Percentiles rank a stretch among this genome's conserved stretches.
phyloP scores from a whole-genome alignment of 148 eudicot genomes.

The Amaranthus palmeri region DNA sequence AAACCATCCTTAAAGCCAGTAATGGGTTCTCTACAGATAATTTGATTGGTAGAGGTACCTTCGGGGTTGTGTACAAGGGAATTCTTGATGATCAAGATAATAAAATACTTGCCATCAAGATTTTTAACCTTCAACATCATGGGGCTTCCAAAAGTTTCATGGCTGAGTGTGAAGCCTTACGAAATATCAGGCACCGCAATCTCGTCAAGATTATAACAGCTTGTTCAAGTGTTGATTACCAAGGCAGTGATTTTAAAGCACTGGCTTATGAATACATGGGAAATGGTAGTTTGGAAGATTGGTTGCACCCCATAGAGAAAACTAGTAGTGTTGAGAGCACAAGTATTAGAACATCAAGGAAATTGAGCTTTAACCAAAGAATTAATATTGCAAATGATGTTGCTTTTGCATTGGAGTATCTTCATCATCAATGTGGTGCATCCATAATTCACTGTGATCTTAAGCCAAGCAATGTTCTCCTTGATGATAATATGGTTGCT shows the following conservation, averaged over 20 bases:
- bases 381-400: constrained; percentile 27
- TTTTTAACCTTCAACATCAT: constrained; percentile 11
- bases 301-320: constrained; percentile 5
- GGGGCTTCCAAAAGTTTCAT: constrained; percentile 17
- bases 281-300: constrained; percentile 12
- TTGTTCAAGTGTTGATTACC: constrained; percentile 15
- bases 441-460: constrained; percentile 34
- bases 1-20: constrained; percentile 20
- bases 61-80: constrained; percentile 28
- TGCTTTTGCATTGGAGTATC: constrained; percentile 36
- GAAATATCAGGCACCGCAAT: constrained; percentile 18
- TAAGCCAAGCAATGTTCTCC: constrained; percentile 19
- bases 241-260: constrained; percentile 14
- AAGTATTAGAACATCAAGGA: not conserved
- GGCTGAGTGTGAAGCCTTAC: constrained; percentile 14
- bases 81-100: not conserved
- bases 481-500: constrained; percentile 32
- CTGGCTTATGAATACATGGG: constrained; percentile 15
- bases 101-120: constrained; percentile 9
- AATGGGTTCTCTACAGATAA: constrained; percentile 20
- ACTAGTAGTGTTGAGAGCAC: not conserved
- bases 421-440: constrained; percentile 23
- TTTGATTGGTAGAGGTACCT: constrained; percentile 20
- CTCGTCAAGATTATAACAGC: constrained; percentile 17
- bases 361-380: constrained; percentile 6